These are phyloP conservation scores for Teratosphaeriaceae sp. DNA, from an alignment of 2,329 filamentous ascomycete species.

Conservation along the genomic window DNA sequence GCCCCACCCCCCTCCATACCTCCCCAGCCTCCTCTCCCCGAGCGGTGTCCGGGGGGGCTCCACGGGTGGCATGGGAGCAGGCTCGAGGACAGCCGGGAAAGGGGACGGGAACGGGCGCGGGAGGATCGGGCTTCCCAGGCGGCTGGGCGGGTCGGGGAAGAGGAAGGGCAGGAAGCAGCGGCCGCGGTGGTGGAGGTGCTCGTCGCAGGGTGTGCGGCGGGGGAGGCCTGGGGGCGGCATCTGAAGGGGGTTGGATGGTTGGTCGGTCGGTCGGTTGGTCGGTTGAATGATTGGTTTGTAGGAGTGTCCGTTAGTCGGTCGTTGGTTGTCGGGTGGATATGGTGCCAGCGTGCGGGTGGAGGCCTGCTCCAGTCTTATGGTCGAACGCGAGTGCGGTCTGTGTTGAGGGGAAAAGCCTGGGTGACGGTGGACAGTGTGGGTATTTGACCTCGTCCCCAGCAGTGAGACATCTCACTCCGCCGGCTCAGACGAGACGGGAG, in stretches of 20 bases:
- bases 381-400: not conserved
- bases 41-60: no score
- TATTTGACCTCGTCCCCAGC: not conserved
- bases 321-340: not conserved
- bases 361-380: not conserved
- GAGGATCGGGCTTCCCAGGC: not conserved
- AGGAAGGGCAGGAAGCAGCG: conserved; percentile 1
- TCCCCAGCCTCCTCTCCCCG: no score
- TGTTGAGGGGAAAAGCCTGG: not conserved
- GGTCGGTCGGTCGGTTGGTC: not conserved
- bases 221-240: not conserved
- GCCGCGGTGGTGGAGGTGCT: not conserved
- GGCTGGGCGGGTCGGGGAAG: not conserved
- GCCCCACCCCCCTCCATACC: no score
- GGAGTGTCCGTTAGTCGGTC: not conserved
- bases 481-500: no score
- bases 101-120: no score
- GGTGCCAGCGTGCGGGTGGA: no score
- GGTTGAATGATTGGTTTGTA: not conserved
- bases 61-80: no score
- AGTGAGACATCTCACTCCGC: not conserved
- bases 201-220: not conserved
- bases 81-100: no score
- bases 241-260: not conserved
- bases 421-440: not conserved